Base-by-base conservation (phyloP, 208 protist genomes). In the Wallacemonas collosoma region DNA sequence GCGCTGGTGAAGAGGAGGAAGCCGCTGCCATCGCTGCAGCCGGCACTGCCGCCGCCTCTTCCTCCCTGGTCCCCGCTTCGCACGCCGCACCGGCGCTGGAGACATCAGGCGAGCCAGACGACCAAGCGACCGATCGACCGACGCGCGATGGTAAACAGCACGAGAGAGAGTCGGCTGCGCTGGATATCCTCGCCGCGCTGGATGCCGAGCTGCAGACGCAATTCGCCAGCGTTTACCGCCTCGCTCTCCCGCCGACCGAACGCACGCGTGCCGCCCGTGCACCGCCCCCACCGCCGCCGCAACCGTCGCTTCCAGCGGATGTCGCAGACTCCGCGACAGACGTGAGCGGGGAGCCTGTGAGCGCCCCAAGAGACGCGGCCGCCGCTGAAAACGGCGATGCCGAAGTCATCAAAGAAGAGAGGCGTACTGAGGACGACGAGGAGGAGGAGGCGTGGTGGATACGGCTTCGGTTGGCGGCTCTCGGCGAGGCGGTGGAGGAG, bases 181-280 rank as follows among this genome's bases (percentile, higher is more conserved):
- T 83, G 47, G 66, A 65, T 15, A 73, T 78, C 14, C 77, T 83
- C 40, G 66, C 71, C 1, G 39, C 68, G 8, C 72, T 87, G 39
- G 82, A 87, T 35, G 38, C 40, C 12, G 61, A 71, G 36, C 72
- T 87, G 54, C 72, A 76, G 17, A 62, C 17, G 11, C 81, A 86
- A 51, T 72, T 77, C 39, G 50, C 41, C 12, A 48, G 51, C 57
- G 67, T 72, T 38, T 78, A 72, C 35, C 8, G 26, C 17, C 26
- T 54, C 17, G 2, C 50, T 17, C 51, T 58, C 38, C 44, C 45
- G 43, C 15, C 55, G 4, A 41, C 12, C 2, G 48, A 76, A 51
- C 8, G 15, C 12, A 35, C 66, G 36, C 15, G 26, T 26, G 26
- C 26, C 26, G 26, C 26, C 26, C 26, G 26, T 26, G 26, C 26